phyloP scores from a whole-genome alignment of 164 flowering plant genomes.

The Vitis rupestris region DNA sequence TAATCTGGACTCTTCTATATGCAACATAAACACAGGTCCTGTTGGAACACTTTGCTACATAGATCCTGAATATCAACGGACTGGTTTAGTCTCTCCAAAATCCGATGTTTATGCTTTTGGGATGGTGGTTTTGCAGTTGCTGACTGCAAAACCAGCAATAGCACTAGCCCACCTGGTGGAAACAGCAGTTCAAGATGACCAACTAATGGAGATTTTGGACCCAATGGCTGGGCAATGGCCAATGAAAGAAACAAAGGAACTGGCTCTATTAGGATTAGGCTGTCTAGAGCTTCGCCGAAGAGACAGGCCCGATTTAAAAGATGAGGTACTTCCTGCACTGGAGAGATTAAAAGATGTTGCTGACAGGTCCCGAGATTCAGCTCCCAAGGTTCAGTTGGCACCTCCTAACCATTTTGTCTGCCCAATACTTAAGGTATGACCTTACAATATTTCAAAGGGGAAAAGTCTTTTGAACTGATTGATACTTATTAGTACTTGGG shows the following conservation, averaged over 20 bases:
- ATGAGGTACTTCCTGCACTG: constrained; percentile 57
- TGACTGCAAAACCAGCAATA: constrained; percentile 73
- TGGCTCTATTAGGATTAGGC: constrained; percentile 57
- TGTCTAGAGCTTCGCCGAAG: constrained; percentile 64
- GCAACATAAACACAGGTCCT: constrained; percentile 48
- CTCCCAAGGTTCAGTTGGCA: constrained; percentile 10
- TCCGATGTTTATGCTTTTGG: constrained; percentile 93
- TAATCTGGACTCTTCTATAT: constrained; percentile 24
- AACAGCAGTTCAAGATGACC: constrained; percentile 46
- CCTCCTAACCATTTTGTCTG: constrained; percentile 79
- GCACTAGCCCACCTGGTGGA: constrained; percentile 69
- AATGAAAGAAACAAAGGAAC: constrained; percentile 55
- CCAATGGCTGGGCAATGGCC: constrained; percentile 78
- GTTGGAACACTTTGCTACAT: constrained; percentile 88
- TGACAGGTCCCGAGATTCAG: constrained; percentile 29
- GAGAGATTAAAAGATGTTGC: constrained; percentile 60
- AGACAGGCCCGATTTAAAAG: constrained; percentile 74
- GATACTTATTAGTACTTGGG: not conserved
- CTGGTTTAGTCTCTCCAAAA: constrained; percentile 64
- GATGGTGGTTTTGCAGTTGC: constrained; percentile 74
- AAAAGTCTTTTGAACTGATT: not conserved
- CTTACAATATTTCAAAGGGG: not conserved
- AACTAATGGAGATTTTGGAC: constrained; percentile 54
- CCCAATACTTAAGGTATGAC: constrained; percentile 71
- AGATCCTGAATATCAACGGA: constrained; percentile 95